Conservation (phyloP, 1,284 basidiomycete species). For the Ustanciosporium gigantosporum region DNA sequence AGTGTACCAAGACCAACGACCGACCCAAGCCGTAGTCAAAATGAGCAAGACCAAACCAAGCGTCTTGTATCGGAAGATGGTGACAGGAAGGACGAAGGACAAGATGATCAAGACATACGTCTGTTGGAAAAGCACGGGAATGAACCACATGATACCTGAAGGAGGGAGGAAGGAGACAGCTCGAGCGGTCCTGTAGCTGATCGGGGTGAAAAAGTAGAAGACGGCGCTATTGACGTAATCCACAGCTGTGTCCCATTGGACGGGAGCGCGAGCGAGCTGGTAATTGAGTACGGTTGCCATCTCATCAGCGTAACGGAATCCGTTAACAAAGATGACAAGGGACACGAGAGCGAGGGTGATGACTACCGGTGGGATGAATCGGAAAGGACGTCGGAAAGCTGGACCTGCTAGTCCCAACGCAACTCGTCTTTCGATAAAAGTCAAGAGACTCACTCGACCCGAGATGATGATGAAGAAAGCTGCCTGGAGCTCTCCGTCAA, state of each 20-base stretch:
- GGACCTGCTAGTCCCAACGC: slow-evolving; percentile 34
- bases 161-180: slow-evolving; percentile 36
- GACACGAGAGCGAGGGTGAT: slow-evolving; percentile 36
- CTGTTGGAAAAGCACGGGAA: slow-evolving; percentile 46
- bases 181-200: slow-evolving; percentile 15
- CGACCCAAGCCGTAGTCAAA: slow-evolving; percentile 45
- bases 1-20: slow-evolving; percentile 46
- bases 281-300: slow-evolving; percentile 16
- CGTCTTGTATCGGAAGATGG: slow-evolving; percentile 38
- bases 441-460: slow-evolving; percentile 33
- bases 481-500: slow-evolving; percentile 41
- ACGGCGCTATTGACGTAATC: slow-evolving; percentile 45
- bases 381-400: slow-evolving; percentile 45
- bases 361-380: slow-evolving; percentile 39
- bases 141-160: slow-evolving; percentile 39
- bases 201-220: slow-evolving; percentile 36
- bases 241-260: slow-evolving; percentile 20
- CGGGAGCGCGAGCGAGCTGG: slow-evolving; percentile 28
- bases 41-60: slow-evolving; percentile 33
- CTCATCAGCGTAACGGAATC: slow-evolving; percentile 29
- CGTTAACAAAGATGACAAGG: slow-evolving; percentile 23
- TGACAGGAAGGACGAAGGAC: slow-evolving; percentile 38
- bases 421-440: slow-evolving; percentile 40
- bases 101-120: slow-evolving; percentile 43
- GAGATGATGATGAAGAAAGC: slow-evolving; percentile 44